A percentile compares a stretch with the other conserved stretches of the same genome.
These are phyloP conservation scores for Lotus japonicus DNA, from an alignment of 306 rosid species.

Conservation along the genomic window DNA sequence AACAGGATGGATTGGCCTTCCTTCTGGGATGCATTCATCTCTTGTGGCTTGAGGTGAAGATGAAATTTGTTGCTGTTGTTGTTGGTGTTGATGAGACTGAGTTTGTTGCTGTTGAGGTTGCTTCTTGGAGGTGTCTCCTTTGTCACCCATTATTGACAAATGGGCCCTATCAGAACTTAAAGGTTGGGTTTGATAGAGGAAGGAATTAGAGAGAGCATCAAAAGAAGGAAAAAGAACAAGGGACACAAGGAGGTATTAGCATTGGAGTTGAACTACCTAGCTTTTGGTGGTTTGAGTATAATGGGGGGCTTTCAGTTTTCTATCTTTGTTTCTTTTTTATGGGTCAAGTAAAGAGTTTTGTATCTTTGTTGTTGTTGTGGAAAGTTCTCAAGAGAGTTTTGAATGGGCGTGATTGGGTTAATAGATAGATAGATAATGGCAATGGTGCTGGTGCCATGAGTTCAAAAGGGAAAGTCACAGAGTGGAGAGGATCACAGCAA, in stretches of 20 bases:
- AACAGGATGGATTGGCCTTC: conserved; percentile 26
- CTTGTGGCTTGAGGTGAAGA: conserved; percentile 47
- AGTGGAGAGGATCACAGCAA: conserved; percentile 34
- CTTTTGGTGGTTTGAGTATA: background rate
- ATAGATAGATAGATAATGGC: conserved; percentile 30
- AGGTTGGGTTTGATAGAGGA: background rate
- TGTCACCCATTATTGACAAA: conserved; percentile 53
- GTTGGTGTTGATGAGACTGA: conserved; percentile 13
- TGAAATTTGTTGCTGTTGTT: conserved; percentile 36
- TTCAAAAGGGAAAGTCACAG: conserved; percentile 43
- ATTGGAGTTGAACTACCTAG: conserved; percentile 35
- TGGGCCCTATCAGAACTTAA: conserved; percentile 30
- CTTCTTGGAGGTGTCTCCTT: conserved; percentile 59
- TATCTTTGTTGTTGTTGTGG: too few species aligned
- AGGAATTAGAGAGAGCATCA: background rate
- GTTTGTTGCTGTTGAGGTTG: conserved; percentile 1
- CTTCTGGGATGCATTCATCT: conserved; percentile 44
- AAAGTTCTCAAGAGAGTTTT: conserved; percentile 21
- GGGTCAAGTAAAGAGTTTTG: too few species aligned
- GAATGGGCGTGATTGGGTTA: conserved; percentile 18
- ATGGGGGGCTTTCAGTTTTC: too few species aligned
- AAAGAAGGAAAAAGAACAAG: conserved; percentile 24
- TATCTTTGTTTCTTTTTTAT: too few species aligned
- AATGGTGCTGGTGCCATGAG: conserved; percentile 9
- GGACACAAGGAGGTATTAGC: background rate